Evolutionary conservation across 2,329 filamentous ascomycete species (phyloP).

Genomic region (Xylariaceae sp.): DNA sequence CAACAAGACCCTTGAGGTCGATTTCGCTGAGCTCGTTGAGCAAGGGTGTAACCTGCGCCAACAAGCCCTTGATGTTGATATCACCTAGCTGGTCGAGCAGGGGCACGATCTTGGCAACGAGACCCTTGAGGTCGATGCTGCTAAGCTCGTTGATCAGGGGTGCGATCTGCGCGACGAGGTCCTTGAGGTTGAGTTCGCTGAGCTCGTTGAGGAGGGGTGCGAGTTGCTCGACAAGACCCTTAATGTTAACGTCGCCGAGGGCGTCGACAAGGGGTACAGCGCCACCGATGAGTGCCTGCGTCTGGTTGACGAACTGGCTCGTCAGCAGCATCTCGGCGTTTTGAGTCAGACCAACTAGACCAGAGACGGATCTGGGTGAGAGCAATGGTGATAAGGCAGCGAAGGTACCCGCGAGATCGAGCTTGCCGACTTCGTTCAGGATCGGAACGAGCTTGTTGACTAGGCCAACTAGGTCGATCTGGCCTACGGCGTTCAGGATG

Average conservation of each 20-base stretch:
- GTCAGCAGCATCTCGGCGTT: constrained; percentile 38
- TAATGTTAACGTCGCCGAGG: constrained; percentile 36
- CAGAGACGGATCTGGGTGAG: constrained; percentile 33
- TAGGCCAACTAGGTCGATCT: constrained; percentile 31
- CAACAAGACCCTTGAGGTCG: neutral
- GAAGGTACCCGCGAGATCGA: constrained; percentile 34
- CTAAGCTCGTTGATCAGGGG: constrained; percentile 21
- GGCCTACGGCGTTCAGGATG: constrained; percentile 29
- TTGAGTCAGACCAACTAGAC: constrained; percentile 34
- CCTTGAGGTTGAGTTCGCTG: constrained; percentile 21
- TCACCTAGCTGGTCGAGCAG: constrained; percentile 27
- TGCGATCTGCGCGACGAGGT: constrained; percentile 29
- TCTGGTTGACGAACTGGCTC: constrained; percentile 38
- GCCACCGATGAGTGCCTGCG: constrained; percentile 33
- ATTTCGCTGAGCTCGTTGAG: constrained; percentile 21
- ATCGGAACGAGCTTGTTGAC: constrained; percentile 32
- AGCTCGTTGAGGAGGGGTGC: constrained; percentile 36
- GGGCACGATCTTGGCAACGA: constrained; percentile 34
- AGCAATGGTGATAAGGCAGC: constrained; percentile 34
- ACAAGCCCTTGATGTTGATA: constrained; percentile 26
- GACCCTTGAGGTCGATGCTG: constrained; percentile 33
- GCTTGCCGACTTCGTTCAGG: constrained; percentile 29
- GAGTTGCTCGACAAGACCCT: constrained; percentile 33
- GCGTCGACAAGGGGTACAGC: constrained; percentile 36
- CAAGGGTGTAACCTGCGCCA: constrained; percentile 27